These are phyloP conservation scores for Xylaria sp. DNA, from an alignment of 2,329 filamentous ascomycete genomes.

Conservation along the genomic window DNA sequence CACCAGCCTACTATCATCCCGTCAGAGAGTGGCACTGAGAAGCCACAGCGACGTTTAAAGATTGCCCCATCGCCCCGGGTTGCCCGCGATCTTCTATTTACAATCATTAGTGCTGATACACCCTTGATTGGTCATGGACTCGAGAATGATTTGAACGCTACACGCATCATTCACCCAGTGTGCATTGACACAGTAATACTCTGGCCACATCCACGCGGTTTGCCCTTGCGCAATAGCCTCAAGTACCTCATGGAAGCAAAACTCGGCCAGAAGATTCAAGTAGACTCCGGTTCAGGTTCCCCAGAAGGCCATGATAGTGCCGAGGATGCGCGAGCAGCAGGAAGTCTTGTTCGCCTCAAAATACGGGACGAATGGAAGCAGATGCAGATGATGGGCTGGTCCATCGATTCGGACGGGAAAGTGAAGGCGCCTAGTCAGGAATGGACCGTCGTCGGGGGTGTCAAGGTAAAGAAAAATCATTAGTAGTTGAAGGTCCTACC, in stretches of 20 bases:
- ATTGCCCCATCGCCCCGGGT: constrained; percentile 70
- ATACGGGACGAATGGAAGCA: constrained; percentile 64
- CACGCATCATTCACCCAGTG: constrained; percentile 76
- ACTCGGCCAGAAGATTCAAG: constrained; percentile 74
- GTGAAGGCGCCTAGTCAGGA: constrained; percentile 37
- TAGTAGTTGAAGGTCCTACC: neutral
- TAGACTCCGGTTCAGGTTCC: constrained; percentile 44
- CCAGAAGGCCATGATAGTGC: constrained; percentile 77
- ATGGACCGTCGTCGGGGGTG: constrained; percentile 22
- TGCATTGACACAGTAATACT: constrained; percentile 82
- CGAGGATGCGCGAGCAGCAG: constrained; percentile 85
- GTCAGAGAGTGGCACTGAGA: constrained; percentile 23
- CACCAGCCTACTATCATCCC: constrained; percentile 26
- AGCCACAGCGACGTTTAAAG: constrained; percentile 47
- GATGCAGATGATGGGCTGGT: constrained; percentile 65
- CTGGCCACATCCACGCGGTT: constrained; percentile 69
- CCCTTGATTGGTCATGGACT: constrained; percentile 88
- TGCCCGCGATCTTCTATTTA: constrained; percentile 74
- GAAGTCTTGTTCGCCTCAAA: constrained; percentile 72
- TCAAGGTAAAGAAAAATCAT: constrained; percentile 17
- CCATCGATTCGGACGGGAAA: constrained; percentile 42
- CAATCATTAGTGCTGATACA: constrained; percentile 67
- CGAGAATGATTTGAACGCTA: constrained; percentile 88
- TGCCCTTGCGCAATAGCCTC: constrained; percentile 75
- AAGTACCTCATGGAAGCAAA: constrained; percentile 65